Evolutionary conservation across 1,284 basidiomycete genomes (phyloP).

Genomic region (Ganoderma leucocontextum): DNA sequence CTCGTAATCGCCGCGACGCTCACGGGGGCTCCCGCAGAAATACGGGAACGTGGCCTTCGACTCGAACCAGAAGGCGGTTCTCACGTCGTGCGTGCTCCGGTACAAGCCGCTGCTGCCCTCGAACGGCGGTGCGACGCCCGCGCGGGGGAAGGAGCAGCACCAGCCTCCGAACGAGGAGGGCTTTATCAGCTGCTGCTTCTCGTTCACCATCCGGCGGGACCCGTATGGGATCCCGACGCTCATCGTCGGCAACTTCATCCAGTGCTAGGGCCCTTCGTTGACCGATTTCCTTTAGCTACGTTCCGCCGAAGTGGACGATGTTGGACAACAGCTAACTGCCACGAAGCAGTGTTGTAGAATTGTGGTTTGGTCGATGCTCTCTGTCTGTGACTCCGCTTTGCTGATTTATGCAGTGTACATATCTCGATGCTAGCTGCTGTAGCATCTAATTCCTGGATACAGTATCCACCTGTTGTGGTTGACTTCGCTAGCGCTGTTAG

Average conservation of each 20-base stretch:
- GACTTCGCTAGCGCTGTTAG: not conserved
- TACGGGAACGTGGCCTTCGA: conserved; percentile 97
- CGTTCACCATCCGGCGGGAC: conserved; percentile 93
- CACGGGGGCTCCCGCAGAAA: conserved; percentile 58
- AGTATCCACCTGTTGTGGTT: not conserved
- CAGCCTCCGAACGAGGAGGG: conserved; percentile 62
- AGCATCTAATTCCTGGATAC: not conserved
- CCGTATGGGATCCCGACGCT: conserved; percentile 93
- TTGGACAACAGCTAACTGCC: not conserved
- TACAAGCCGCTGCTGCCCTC: conserved; percentile 68
- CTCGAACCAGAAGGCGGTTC: conserved; percentile 86
- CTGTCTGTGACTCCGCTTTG: not conserved
- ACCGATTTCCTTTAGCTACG: not conserved
- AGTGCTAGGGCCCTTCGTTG: conserved; percentile 46
- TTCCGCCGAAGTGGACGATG: not conserved
- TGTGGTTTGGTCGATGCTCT: not conserved
- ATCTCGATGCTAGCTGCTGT: not conserved
- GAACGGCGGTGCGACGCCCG: conserved; percentile 40
- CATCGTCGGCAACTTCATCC: conserved; percentile 89
- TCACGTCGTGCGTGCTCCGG: conserved; percentile 92
- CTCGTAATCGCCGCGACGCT: conserved; percentile 4
- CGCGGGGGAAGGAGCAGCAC: conserved; percentile 39
- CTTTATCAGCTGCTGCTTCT: conserved; percentile 93
- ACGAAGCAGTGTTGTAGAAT: not conserved
- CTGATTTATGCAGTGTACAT: not conserved